phyloP scores from a whole-genome alignment of 2,329 filamentous ascomycete species.

The Penicillium thymicola region DNA sequence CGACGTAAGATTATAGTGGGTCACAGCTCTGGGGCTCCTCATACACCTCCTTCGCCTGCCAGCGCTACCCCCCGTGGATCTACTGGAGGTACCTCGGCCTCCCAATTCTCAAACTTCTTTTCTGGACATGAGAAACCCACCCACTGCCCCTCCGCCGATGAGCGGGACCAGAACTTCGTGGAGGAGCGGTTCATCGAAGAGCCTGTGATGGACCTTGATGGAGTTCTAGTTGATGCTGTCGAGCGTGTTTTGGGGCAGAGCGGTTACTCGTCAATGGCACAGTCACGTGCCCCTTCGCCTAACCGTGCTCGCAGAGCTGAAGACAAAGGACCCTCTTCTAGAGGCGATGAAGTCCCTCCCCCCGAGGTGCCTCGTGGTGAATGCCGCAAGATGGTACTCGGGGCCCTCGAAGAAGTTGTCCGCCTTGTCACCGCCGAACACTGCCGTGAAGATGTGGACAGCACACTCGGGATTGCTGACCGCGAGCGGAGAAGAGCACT shows the following conservation, averaged over 20 bases:
- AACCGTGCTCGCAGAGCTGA: constrained; percentile 36
- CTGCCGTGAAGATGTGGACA: constrained; percentile 39
- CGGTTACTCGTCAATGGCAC: constrained; percentile 40
- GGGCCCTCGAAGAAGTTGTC: constrained; percentile 56
- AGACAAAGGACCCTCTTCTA: constrained; percentile 24
- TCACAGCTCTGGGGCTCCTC: constrained; percentile 17
- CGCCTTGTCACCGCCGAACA: constrained; percentile 52
- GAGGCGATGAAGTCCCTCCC: constrained; percentile 28
- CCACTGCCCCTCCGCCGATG: constrained; percentile 14
- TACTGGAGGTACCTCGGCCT: constrained; percentile 22
- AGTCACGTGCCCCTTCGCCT: constrained; percentile 42
- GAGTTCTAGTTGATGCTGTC: constrained; percentile 56
- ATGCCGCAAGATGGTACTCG: constrained; percentile 54
- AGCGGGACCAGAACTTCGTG: constrained; percentile 30
- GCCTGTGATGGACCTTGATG: constrained; percentile 56
- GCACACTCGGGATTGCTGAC: constrained; percentile 30
- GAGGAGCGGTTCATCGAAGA: constrained; percentile 55
- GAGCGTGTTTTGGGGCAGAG: constrained; percentile 53
- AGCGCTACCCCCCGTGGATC: constrained; percentile 26
- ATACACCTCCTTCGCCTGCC: constrained; percentile 21
- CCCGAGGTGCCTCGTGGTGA: constrained; percentile 49
- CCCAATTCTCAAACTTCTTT: constrained; percentile 29
- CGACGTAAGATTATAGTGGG: constrained; percentile 44
- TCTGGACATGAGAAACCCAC: constrained; percentile 28
- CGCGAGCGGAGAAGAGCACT: constrained; percentile 34